These are phyloP conservation scores for Suillus subaureus DNA, from an alignment of 768 basidiomycete genomes.

Conservation along the genomic window DNA sequence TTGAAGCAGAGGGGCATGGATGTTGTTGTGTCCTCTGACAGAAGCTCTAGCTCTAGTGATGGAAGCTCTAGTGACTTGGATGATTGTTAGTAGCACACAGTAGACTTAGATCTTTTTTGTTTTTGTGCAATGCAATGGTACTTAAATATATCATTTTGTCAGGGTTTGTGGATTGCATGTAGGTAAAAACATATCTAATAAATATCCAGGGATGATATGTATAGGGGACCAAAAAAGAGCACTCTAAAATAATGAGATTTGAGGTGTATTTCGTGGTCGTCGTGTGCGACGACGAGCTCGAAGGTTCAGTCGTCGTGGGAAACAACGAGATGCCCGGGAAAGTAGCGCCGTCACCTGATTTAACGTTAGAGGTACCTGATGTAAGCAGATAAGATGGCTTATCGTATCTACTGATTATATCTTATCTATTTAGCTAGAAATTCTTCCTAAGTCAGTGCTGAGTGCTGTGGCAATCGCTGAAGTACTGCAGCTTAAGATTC, in stretches of 20 bases:
- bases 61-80: background rate
- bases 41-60: background rate
- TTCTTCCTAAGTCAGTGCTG: too few relatives aligned
- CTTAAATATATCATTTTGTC: background rate
- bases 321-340: background rate
- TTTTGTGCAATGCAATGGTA: background rate
- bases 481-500: too few relatives aligned
- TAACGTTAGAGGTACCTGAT: too few relatives aligned
- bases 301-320: background rate
- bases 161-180: background rate
- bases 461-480: too few relatives aligned
- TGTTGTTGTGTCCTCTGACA: background rate
- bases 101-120: background rate
- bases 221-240: background rate
- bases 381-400: too few relatives aligned
- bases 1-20: background rate
- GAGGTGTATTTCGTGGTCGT: background rate
- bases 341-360: background rate
- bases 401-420: too few relatives aligned
- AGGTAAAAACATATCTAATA: background rate
- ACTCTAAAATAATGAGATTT: background rate
- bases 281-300: background rate
- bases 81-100: background rate
- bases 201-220: background rate
- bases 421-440: too few relatives aligned